Evolutionary conservation across 805 yeast species (phyloP).

Genomic region (Schwanniomyces occidentalis): DNA sequence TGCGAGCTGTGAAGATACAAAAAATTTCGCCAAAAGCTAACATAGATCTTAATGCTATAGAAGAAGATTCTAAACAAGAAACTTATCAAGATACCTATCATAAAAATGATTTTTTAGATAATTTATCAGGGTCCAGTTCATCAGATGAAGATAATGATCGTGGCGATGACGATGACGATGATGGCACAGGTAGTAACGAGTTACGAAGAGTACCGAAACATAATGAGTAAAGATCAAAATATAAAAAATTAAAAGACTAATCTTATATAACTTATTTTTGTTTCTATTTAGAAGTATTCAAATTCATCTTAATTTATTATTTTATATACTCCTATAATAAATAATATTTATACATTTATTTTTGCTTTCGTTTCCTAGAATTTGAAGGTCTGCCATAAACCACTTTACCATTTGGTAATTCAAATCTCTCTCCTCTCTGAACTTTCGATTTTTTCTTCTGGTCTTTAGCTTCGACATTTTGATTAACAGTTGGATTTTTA

Average conservation of each 20-base stretch:
- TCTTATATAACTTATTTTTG: slow-evolving; percentile 2
- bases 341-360: slow-evolving; percentile 1
- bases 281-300: neutral
- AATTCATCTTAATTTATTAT: neutral
- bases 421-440: slow-evolving; percentile 44
- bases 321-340: neutral
- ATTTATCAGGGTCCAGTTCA: slow-evolving; percentile 46
- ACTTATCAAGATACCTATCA: slow-evolving; percentile 25
- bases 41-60: neutral
- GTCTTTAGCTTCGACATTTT: slow-evolving; percentile 9
- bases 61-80: slow-evolving; percentile 14
- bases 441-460: slow-evolving; percentile 31
- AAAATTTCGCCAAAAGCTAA: slow-evolving; percentile 33
- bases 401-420: slow-evolving; percentile 63
- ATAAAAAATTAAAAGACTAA: slow-evolving; percentile 1
- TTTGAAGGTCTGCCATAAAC: slow-evolving; percentile 32
- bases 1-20: slow-evolving; percentile 21
- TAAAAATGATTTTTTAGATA: slow-evolving; percentile 35
- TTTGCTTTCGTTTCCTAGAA: slow-evolving; percentile 12
- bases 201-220: slow-evolving; percentile 45
- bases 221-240: slow-evolving; percentile 16
- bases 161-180: slow-evolving; percentile 17
- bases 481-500: slow-evolving; percentile 11
- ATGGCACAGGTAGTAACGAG: slow-evolving; percentile 29
- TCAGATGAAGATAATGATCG: slow-evolving; percentile 36